Evolutionary conservation across 2,329 filamentous ascomycete species (phyloP).

Genomic region (Botrytis tulipae): DNA sequence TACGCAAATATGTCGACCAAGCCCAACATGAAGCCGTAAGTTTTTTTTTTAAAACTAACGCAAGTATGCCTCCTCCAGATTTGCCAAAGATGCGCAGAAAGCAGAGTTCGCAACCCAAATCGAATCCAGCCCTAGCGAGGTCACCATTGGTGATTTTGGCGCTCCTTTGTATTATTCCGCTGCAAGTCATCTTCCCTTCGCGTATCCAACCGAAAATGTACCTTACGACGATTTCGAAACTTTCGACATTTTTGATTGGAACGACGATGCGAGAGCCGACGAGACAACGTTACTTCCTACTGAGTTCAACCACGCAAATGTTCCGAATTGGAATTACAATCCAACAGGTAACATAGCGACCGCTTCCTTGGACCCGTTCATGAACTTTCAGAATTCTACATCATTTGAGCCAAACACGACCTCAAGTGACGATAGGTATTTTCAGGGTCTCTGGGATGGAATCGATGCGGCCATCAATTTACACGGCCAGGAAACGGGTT

Average conservation of each 20-base stretch:
- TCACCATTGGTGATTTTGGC: background rate
- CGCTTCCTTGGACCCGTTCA: background rate
- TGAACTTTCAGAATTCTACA: background rate
- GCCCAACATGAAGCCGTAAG: background rate
- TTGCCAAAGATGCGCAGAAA: fast-evolving
- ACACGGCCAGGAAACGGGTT: background rate
- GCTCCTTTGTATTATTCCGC: background rate
- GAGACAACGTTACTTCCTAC: background rate
- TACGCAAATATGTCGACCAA: background rate
- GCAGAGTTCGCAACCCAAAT: fast-evolving
- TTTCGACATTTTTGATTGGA: background rate
- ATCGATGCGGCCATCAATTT: background rate
- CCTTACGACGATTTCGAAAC: background rate
- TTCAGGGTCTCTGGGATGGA: background rate
- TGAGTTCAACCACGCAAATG: background rate
- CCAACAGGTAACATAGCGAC: background rate
- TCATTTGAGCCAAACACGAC: background rate
- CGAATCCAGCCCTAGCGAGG: background rate
- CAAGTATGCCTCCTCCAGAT: background rate
- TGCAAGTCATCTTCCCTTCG: too few relatives aligned
- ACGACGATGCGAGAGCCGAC: background rate
- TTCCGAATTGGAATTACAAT: background rate
- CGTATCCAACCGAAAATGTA: fast-evolving
- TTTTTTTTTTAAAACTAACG: background rate
- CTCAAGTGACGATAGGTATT: background rate